phyloP scores from a whole-genome alignment of 2,329 filamentous ascomycete species.

The Aaosphaeria arxii region DNA sequence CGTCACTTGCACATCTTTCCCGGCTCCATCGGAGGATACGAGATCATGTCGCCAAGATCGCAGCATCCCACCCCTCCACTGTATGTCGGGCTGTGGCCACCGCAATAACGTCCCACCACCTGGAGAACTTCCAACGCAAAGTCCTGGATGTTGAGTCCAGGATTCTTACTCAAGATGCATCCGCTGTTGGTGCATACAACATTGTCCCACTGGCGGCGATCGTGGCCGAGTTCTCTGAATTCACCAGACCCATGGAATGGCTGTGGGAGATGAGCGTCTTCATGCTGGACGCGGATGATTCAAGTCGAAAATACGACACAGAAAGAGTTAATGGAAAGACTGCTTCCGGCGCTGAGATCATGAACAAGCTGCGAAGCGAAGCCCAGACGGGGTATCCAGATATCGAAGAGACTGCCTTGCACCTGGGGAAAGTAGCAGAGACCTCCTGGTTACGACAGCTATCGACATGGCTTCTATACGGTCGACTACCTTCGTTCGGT shows the following conservation, averaged over 20 bases:
- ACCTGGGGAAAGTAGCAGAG: constrained; percentile 75
- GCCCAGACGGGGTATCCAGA: constrained; percentile 86
- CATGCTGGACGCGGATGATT: constrained; percentile 51
- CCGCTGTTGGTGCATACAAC: constrained; percentile 83
- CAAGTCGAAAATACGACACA: constrained; percentile 3
- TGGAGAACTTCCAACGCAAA: constrained; percentile 77
- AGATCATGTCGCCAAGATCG: constrained; percentile 63
- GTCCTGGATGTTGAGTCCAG: constrained; percentile 79
- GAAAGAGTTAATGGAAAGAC: constrained; percentile 10
- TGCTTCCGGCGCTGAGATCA: constrained; percentile 69
- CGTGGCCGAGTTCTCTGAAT: constrained; percentile 80
- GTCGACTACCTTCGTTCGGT: constrained; percentile 74
- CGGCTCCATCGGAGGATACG: constrained; percentile 73
- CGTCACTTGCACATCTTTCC: constrained; percentile 73
- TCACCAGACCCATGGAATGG: constrained; percentile 84
- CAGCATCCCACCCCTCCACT: constrained; percentile 69
- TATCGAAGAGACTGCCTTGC: constrained; percentile 72
- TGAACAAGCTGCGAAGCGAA: constrained; percentile 72
- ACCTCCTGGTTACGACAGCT: constrained; percentile 88
- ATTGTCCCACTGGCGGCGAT: constrained; percentile 88
- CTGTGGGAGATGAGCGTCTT: constrained; percentile 71
- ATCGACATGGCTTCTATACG: constrained; percentile 87
- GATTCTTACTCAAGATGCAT: constrained; percentile 73
- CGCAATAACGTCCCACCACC: constrained; percentile 69
- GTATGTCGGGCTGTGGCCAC: constrained; percentile 86